Evolutionary conservation across 1,284 basidiomycete genomes (phyloP).

Genomic region (Cryptococcus floricola): DNA sequence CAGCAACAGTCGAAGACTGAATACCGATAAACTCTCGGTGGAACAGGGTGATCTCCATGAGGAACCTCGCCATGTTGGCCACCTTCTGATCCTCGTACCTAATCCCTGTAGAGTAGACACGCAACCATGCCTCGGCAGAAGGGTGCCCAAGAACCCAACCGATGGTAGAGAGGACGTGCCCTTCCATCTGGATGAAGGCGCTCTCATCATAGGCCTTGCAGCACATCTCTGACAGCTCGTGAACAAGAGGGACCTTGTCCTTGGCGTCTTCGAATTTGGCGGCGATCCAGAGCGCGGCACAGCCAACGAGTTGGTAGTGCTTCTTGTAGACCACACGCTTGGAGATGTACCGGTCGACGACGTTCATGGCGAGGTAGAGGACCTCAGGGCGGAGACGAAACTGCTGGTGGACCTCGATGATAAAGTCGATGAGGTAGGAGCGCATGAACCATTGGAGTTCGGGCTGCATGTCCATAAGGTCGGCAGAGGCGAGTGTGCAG

Average conservation of each 20-base stretch:
- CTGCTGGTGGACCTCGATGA: slow-evolving; percentile 96
- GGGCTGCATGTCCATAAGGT: slow-evolving; percentile 98
- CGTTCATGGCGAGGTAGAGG: slow-evolving; percentile 95
- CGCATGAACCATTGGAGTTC: slow-evolving; percentile 98
- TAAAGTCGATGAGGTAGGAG: slow-evolving; percentile 97
- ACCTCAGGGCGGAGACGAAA: slow-evolving; percentile 97
- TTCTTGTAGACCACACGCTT: slow-evolving; percentile 98
- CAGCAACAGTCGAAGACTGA: slow-evolving; percentile 78
- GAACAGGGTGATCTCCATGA: slow-evolving; percentile 98
- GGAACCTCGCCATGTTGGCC: slow-evolving; percentile 89
- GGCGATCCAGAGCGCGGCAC: slow-evolving; percentile 96
- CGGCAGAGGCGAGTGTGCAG: slow-evolving; percentile 78
- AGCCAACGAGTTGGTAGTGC: slow-evolving; percentile 98
- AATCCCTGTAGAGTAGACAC: slow-evolving; percentile 52
- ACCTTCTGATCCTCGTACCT: slow-evolving; percentile 79
- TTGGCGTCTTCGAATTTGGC: slow-evolving; percentile 99
- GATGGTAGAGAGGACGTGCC: slow-evolving; percentile 92
- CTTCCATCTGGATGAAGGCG: slow-evolving; percentile 93
- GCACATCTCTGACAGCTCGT: slow-evolving; percentile 91
- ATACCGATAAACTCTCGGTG: slow-evolving; percentile 90
- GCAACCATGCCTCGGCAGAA: slow-evolving; percentile 94
- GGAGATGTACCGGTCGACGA: slow-evolving; percentile 98
- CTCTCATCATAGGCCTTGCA: slow-evolving; percentile 92
- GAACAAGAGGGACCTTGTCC: slow-evolving; percentile 91
- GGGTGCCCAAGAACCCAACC: slow-evolving; percentile 97